phyloP scores from a whole-genome alignment of 331 rosid species.

The Dryas integrifolia region DNA sequence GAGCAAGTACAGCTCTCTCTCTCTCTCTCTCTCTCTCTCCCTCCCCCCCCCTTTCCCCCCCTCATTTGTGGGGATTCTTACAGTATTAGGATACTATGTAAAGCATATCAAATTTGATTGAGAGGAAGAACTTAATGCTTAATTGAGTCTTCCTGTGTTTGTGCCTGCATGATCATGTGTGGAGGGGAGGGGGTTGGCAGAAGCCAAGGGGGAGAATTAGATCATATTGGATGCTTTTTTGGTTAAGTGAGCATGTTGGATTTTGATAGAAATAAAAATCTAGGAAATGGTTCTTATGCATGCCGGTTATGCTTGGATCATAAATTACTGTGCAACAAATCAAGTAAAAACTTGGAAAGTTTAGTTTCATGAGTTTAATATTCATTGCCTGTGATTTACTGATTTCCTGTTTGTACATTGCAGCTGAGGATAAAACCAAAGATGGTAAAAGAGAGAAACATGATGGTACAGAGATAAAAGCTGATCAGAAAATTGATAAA shows the following conservation, averaged over 20 bases:
- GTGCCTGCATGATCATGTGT: too few relatives aligned
- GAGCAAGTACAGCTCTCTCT: slow-evolving; percentile 31
- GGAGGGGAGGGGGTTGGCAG: too few relatives aligned
- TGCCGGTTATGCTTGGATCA: background rate
- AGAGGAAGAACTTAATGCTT: too few relatives aligned
- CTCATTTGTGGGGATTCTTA: too few relatives aligned
- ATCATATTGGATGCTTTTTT: background rate
- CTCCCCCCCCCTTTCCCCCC: too few relatives aligned
- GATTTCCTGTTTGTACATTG: slow-evolving; percentile 15
- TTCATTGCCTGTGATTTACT: slow-evolving; percentile 2
- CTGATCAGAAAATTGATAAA: slow-evolving; percentile 46
- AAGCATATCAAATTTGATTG: too few relatives aligned
- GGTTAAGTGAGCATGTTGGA: background rate
- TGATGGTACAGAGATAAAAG: slow-evolving; percentile 30
- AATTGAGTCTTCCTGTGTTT: background rate
- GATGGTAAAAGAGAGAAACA: slow-evolving; percentile 39
- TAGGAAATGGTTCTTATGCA: background rate
- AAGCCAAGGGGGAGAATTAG: background rate
- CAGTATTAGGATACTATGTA: too few relatives aligned
- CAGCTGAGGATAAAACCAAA: slow-evolving; percentile 51
- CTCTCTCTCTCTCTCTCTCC: slow-evolving; percentile 2
- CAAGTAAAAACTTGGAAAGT: background rate
- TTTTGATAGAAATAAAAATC: background rate
- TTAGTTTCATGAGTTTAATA: background rate
- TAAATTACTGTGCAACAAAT: background rate